Percentiles rank a stretch among this genome's conserved stretches.
Evolutionary conservation across 495 filamentous ascomycete species (phyloP).

Genomic region (Astrothelium subdiscretum): DNA sequence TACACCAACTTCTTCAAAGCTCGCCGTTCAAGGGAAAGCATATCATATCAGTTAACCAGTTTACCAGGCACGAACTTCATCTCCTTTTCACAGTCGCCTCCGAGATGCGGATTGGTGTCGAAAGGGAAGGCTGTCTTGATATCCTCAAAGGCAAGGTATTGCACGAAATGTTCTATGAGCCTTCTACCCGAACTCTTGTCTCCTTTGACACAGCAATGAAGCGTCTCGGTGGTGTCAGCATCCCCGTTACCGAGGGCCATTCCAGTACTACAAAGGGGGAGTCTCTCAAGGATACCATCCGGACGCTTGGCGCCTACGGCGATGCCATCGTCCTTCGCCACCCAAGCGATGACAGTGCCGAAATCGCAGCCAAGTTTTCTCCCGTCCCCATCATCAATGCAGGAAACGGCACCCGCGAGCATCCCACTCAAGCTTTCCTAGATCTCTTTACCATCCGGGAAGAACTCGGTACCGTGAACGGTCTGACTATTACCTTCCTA

Average conservation of each 20-base stretch:
- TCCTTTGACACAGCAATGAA: constrained; percentile 99
- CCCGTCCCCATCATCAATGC: constrained; percentile 91
- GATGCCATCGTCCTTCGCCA: constrained; percentile 93
- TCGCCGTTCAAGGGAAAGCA: constrained; percentile 79
- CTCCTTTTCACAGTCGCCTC: constrained; percentile 90
- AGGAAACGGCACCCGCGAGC: constrained; percentile 87
- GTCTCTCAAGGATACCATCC: constrained; percentile 80
- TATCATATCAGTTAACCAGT: constrained; percentile 81
- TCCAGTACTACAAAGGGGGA: constrained; percentile 91
- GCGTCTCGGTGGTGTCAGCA: constrained; percentile 74
- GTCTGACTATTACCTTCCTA: constrained; percentile 87
- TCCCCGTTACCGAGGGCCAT: constrained; percentile 63
- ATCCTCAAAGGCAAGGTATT: constrained; percentile 76
- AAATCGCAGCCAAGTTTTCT: constrained; percentile 71
- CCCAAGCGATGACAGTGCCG: constrained; percentile 65
- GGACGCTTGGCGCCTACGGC: constrained; percentile 84
- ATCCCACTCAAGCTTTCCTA: constrained; percentile 96
- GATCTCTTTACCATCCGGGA: constrained; percentile 97
- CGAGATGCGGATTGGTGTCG: constrained; percentile 88
- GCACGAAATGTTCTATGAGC: constrained; percentile 92
- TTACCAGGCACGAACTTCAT: constrained; percentile 75
- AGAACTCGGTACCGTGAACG: constrained; percentile 88
- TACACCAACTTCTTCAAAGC: constrained; percentile 59
- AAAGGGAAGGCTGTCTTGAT: constrained; percentile 78
- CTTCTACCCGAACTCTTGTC: constrained; percentile 86